These are phyloP conservation scores for Claviceps maximensis DNA, from an alignment of 2,329 filamentous ascomycete genomes.

Conservation along the genomic window DNA sequence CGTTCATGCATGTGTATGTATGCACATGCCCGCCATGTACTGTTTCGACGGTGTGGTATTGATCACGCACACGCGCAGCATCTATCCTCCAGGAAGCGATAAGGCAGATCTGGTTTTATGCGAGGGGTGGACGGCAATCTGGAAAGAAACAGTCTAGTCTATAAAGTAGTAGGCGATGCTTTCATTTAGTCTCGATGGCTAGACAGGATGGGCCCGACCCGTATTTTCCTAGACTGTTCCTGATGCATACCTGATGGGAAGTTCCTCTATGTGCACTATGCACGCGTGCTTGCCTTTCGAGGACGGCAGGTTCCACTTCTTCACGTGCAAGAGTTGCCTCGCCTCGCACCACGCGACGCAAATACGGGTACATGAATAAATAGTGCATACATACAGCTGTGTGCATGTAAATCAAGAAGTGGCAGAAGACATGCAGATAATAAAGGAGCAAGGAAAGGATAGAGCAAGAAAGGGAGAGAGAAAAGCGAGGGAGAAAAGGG, in stretches of 20 bases:
- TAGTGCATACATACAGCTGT: not conserved
- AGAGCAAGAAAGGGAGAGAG: not conserved
- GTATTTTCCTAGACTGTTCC: not conserved
- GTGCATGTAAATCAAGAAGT: not conserved
- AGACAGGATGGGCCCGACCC: not conserved
- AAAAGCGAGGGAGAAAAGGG: not conserved
- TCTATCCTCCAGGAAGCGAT: no score
- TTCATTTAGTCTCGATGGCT: not conserved
- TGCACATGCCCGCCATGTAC: no score
- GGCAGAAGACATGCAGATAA: not conserved
- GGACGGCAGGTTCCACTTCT: not conserved
- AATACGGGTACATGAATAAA: not conserved
- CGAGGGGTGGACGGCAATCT: not conserved
- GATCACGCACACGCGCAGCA: no score
- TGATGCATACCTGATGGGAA: not conserved
- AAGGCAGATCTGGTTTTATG: not conserved
- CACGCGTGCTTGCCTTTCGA: not conserved
- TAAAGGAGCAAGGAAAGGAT: no score
- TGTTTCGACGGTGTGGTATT: no score
- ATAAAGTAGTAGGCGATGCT: not conserved
- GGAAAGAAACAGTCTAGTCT: not conserved
- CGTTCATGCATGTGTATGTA: not conserved
- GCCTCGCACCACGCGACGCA: not conserved
- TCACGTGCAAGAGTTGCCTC: not conserved
- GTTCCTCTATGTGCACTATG: not conserved